Evolutionary conservation across 2,329 filamentous ascomycete species (phyloP).

Genomic region (Colletotrichum falcatum): DNA sequence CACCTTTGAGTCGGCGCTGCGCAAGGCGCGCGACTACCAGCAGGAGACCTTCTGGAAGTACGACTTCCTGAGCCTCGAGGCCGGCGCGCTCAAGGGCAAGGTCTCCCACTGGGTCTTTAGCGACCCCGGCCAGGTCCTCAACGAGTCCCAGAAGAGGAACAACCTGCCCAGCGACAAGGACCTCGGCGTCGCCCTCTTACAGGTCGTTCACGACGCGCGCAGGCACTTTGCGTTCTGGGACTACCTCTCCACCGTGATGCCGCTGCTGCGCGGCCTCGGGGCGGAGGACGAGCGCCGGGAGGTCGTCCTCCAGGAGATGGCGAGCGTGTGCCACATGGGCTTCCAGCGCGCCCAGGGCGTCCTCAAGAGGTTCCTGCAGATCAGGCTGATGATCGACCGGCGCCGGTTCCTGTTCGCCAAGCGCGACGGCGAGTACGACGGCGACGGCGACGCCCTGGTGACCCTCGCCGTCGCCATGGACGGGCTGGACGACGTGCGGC

Average conservation of each 20-base stretch:
- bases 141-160: not conserved
- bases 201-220: not conserved
- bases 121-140: not conserved
- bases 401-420: not conserved
- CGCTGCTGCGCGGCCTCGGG: not conserved
- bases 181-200: not conserved
- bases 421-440: not conserved
- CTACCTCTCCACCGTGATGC: not conserved
- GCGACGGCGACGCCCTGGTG: not conserved
- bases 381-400: too few species aligned
- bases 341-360: not conserved
- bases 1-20: not conserved
- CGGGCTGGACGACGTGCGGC: not conserved
- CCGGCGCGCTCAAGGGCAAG: not conserved
- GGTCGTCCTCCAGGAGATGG: not conserved
- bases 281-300: not conserved
- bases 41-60: too few species aligned
- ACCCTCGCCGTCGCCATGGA: not conserved
- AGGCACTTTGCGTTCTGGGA: not conserved
- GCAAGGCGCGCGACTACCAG: not conserved
- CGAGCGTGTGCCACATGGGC: not conserved
- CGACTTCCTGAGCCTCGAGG: not conserved
- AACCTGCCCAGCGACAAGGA: not conserved
- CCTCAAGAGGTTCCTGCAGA: not conserved
- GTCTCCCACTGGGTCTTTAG: accelerated